Base-by-base conservation (phyloP, 2,329 filamentous ascomycete species). In the Capronia americana region DNA sequence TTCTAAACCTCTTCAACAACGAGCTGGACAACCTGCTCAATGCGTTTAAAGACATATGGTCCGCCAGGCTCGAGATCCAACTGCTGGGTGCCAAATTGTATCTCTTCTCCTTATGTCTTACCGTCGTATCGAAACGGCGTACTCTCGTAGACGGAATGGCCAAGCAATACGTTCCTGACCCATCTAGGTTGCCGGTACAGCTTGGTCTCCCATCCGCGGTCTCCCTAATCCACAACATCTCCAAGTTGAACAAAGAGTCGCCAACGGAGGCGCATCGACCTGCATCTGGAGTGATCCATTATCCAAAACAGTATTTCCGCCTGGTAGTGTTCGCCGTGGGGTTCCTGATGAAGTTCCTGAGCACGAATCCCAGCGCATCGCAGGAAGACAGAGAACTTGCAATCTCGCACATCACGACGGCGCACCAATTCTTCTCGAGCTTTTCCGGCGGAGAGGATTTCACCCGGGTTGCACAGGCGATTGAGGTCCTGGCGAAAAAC, bases 291-390 rank as follows among this genome's bases (percentile, higher is more conserved):
- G 41, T 60, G 17, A 44, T 53, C 10, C 62, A 64, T 28, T 59
- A 64, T 28, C 62, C 62, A 8, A 64, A 64, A 20, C 48, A n/a
- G 24, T 64, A 64, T 34, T 53, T 59, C 26, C 55, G 55, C 20
- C 32, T 53, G 20, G 44, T 64, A 14, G 44, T 64, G 20, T 64
- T 64, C 34, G 62, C 62, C 14, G 62, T 64, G 11, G 46, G 48
- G 4, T 64, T 64, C 30, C 56, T 64, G 8, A 53, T 64, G 55
- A 64, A 64, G 30, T 64, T 59, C 46, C 34, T 64, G 10, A 41
- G 62, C 32, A 32, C 38, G 8, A 51, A 54, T 8, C 28, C 54
- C 1, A 59, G 5, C 20, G 51, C 53, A 2, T 20, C 61, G 23
- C 62, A 59, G 32, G 23, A 59, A 10, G 62, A 64, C 17, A 53